Base-by-base conservation (phyloP, 768 basidiomycete species). In the Boletus patriciae region DNA sequence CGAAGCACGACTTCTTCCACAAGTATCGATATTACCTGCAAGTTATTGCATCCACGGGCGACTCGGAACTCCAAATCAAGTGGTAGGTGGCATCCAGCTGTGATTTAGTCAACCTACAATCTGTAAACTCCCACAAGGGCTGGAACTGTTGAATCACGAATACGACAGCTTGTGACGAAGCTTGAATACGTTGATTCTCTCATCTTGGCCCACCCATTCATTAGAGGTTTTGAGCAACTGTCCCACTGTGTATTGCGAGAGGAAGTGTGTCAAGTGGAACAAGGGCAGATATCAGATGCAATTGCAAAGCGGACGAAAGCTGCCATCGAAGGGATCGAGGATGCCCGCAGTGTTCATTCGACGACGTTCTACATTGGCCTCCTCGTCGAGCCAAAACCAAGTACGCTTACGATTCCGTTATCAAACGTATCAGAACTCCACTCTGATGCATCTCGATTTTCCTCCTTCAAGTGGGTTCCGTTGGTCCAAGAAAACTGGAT, bases 341-440 rank as follows among this genome's bases (percentile, higher is more conserved):
- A 87, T 54, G 82, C 83, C 42, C 84, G 86, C 43, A 79, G 83
- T n/a, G 91, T 98, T 10, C 83, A 90, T 70, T 90, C 94, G n/a
- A 94, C 94, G n/a, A 93, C 91, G 2, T 98, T 97, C 74, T 99
- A 96, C 68, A 94, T 99, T 61, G 97, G 97, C 19, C 82, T 99
- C 54, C 83, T 86, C 43, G 91, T 99, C 60, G 90, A 94, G 71
- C 89, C 92, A 54, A 95, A 88, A 77, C 90, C 86, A 75, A 82
- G 95, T 97, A 76, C 77, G 82, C 80, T 60, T 63, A 54, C 49
- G 41, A 47, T 61, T 57, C 51, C 54, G 46, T 25, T 25, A 25
- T 50, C 55, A 45, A 48, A 34, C 37, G 51, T 66, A 62, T 45
- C 34, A 34, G 34, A 47, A 54, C 46, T 10, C 54, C 13, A 42